Evolutionary conservation across 371 early-diverging fungal species (phyloP).

Genomic region (Mucor lusitanicus): DNA sequence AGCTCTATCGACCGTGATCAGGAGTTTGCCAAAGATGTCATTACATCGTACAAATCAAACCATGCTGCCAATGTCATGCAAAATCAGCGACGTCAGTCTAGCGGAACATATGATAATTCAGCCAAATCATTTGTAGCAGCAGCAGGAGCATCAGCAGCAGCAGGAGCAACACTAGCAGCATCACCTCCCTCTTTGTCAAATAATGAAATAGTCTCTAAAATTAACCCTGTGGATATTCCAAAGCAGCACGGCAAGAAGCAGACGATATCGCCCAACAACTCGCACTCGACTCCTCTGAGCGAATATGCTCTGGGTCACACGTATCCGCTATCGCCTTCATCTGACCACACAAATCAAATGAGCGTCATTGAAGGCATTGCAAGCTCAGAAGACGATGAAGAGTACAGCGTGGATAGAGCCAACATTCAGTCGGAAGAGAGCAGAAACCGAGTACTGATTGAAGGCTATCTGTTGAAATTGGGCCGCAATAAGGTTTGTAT

Average conservation of each 20-base stretch:
- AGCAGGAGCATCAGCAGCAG: background rate
- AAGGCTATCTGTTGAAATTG: constrained; percentile 74
- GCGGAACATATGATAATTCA: constrained; percentile 6
- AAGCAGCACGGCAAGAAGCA: background rate
- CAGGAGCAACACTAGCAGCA: background rate
- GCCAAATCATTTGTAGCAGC: background rate
- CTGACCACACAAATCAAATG: constrained; percentile 33
- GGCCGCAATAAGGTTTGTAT: constrained; percentile 62
- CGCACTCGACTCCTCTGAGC: constrained; percentile 18
- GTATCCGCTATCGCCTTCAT: constrained; percentile 46
- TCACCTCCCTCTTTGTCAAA: constrained; percentile 1
- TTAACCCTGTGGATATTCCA: constrained; percentile 23
- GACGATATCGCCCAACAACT: background rate
- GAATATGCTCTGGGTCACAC: constrained; percentile 36
- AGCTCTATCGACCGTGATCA: constrained; percentile 50
- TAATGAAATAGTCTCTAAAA: constrained; percentile 2
- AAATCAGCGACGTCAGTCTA: constrained; percentile 25
- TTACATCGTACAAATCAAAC: constrained; percentile 40
- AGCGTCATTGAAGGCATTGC: constrained; percentile 40
- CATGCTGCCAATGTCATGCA: constrained; percentile 20
- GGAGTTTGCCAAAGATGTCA: constrained; percentile 48
- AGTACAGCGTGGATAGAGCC: constrained; percentile 31
- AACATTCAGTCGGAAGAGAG: constrained; percentile 43
- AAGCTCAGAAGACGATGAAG: constrained; percentile 57
- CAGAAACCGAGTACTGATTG: constrained; percentile 58